A percentile compares a stretch with the other conserved stretches of the same genome.
These are phyloP conservation scores for Cryomyces minteri DNA, from an alignment of 495 filamentous ascomycete genomes.

Conservation along the genomic window DNA sequence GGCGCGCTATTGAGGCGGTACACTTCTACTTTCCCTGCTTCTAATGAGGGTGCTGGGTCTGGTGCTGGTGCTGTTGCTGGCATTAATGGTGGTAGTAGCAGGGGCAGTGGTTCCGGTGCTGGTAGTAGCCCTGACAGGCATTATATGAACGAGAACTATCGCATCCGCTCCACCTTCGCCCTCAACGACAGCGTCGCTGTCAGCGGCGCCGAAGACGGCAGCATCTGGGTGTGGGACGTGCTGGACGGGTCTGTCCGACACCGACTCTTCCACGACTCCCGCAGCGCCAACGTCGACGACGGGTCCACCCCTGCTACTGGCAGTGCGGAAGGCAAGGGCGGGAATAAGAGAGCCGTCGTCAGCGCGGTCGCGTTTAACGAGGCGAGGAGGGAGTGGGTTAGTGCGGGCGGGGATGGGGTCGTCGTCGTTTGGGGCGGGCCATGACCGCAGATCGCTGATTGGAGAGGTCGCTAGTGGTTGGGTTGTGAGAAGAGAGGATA, in stretches of 20 bases:
- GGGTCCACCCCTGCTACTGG: neutral
- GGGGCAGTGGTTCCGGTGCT: slow-evolving; percentile 43
- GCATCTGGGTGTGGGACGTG: slow-evolving; percentile 82
- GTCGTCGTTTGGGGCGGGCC: slow-evolving; percentile 13
- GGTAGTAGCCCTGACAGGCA: slow-evolving; percentile 45
- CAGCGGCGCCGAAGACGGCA: slow-evolving; percentile 64
- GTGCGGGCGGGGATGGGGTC: slow-evolving; percentile 38
- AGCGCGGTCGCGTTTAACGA: slow-evolving; percentile 43
- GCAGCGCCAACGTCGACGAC: neutral
- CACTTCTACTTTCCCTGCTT: slow-evolving; percentile 3
- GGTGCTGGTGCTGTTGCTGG: no score
- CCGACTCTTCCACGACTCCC: slow-evolving; percentile 12
- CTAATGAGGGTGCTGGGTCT: no score
- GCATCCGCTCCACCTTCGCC: slow-evolving; percentile 17
- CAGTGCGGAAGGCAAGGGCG: neutral
- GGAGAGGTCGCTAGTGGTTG: no score
- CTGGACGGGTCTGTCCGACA: slow-evolving; percentile 47
- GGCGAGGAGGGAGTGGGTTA: slow-evolving; percentile 43
- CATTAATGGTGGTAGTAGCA: no score
- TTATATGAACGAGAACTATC: slow-evolving; percentile 17
- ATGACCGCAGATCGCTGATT: no score
- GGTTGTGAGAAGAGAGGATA: no score
- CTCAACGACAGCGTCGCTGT: slow-evolving; percentile 55
- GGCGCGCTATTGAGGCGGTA: slow-evolving; percentile 63
- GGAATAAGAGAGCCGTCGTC: slow-evolving; percentile 32